Percentiles rank a stretch among this genome's conserved stretches.
phyloP scores from a whole-genome alignment of 2,329 filamentous ascomycete species.

The Shiraia bambusicola region DNA sequence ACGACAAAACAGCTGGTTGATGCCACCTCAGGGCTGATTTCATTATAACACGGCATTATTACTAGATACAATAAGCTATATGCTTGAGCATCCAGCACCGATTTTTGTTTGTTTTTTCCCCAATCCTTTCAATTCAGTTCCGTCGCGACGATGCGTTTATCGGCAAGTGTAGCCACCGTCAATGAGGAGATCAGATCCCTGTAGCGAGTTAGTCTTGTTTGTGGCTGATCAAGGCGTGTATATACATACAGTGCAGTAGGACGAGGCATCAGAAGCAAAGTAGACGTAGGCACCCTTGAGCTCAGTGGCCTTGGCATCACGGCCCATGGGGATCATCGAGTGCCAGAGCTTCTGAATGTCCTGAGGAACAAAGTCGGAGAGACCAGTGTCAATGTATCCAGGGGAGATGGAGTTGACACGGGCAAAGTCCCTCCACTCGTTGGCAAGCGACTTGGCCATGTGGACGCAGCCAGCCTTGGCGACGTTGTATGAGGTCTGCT shows the following conservation, averaged over 20 bases:
- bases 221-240: no score
- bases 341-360: conserved; percentile 74
- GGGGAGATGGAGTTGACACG: conserved; percentile 69
- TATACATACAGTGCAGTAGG: conserved; percentile 68
- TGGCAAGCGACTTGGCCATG: conserved; percentile 63
- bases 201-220: conserved; percentile 17
- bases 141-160: conserved; percentile 31
- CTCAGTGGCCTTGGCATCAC: conserved; percentile 73
- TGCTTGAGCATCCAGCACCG: conserved; percentile 2
- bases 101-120: conserved; percentile 16
- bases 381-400: conserved; percentile 68
- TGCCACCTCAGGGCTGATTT: conserved; percentile 2
- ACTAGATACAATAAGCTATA: conserved; percentile 16
- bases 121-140: conserved; percentile 13
- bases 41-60: conserved; percentile 20
- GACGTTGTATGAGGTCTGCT: conserved; percentile 54
- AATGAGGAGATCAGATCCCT: conserved; percentile 67
- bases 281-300: conserved; percentile 83
- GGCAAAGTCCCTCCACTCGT: conserved; percentile 70
- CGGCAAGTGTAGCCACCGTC: conserved; percentile 69
- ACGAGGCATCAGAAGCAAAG: conserved; percentile 77
- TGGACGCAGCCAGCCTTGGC: conserved; percentile 68
- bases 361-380: conserved; percentile 65
- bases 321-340: conserved; percentile 77
- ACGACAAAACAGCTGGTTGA: background rate